Evolutionary conservation across 2,329 filamentous ascomycete species (phyloP).

Genomic region (Fusarium vanettenii): DNA sequence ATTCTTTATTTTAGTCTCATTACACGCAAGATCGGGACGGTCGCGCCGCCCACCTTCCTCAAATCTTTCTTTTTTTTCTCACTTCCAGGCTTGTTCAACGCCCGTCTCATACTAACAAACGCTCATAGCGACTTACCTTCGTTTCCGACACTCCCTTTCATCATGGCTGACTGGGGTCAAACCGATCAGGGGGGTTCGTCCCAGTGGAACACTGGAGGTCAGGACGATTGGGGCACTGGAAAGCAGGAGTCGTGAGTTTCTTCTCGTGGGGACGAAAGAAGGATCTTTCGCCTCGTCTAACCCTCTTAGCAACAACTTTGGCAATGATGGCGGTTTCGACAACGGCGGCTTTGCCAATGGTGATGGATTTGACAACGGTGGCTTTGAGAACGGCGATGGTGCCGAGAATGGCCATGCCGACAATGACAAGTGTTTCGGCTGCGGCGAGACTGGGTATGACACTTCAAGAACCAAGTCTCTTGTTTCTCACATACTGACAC

Average conservation of each 20-base stretch:
- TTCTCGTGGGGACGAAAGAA: background rate
- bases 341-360: background rate
- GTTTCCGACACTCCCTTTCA: background rate
- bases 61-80: background rate
- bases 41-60: background rate
- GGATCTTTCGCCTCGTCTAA: background rate
- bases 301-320: slow-evolving; percentile 5
- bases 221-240: slow-evolving; percentile 6
- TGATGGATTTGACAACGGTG: background rate
- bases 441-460: slow-evolving; percentile 51
- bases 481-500: background rate
- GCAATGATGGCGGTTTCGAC: slow-evolving; percentile 3
- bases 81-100: background rate
- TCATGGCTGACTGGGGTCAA: slow-evolving; percentile 24
- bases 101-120: background rate
- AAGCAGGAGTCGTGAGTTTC: slow-evolving; percentile 15
- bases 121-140: background rate
- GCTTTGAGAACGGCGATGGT: slow-evolving; percentile 10
- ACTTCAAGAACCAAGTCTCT: background rate
- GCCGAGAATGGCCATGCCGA: slow-evolving; percentile 11
- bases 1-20: background rate
- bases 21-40: background rate
- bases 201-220: slow-evolving; percentile 1
- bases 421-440: slow-evolving; percentile 51
- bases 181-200: slow-evolving; percentile 12